Conservation (phyloP, 2,329 filamentous ascomycete species). For the Penicillium palitans region DNA sequence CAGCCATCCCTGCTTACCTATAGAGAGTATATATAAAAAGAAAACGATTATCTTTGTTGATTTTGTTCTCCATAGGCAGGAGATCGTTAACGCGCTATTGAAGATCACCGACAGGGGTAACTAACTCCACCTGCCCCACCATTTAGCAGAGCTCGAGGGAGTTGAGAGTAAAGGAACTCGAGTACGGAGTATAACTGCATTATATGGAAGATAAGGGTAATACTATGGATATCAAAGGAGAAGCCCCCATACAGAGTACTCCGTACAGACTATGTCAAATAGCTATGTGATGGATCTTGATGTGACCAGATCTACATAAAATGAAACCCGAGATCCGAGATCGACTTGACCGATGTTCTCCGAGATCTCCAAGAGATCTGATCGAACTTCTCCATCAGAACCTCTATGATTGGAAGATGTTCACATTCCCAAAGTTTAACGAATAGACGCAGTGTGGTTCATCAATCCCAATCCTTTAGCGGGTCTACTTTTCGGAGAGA, state of each 20-base stretch:
- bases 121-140: background rate
- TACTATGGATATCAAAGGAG: background rate
- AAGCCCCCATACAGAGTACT: too few relatives aligned
- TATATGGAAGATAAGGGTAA: background rate
- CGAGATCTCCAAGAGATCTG: background rate
- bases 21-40: background rate
- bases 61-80: background rate
- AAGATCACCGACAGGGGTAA: background rate
- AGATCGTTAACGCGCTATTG: background rate
- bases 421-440: background rate
- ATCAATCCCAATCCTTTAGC: background rate
- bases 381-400: background rate
- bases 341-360: slow-evolving; percentile 5
- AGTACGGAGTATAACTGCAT: background rate
- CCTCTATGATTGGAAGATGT: background rate
- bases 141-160: background rate
- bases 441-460: background rate
- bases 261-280: background rate
- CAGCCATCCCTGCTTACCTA: background rate
- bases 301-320: background rate
- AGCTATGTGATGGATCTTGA: background rate
- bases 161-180: background rate
- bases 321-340: background rate
- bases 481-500: background rate
- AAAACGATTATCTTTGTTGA: background rate